These are phyloP conservation scores for Laburnicola sp. DNA, from an alignment of 2,329 filamentous ascomycete species.

Conservation along the genomic window DNA sequence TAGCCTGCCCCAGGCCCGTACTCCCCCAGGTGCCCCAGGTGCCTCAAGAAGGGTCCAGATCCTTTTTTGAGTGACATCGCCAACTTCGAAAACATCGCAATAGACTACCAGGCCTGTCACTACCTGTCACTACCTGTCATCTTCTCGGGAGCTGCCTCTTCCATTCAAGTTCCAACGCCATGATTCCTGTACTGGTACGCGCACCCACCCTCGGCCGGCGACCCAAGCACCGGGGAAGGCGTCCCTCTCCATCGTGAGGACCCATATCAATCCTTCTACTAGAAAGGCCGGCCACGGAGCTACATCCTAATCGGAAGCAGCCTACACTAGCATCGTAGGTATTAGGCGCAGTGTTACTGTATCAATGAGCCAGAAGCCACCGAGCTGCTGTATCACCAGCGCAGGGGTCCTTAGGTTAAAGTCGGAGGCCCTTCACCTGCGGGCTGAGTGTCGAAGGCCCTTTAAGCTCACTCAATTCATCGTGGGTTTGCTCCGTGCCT, in stretches of 20 bases:
- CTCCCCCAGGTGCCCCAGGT: constrained; percentile 30
- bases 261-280: constrained; percentile 36
- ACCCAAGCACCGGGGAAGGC: constrained; percentile 14
- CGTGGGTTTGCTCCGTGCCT: constrained; percentile 26
- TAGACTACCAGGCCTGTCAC: not conserved
- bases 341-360: constrained; percentile 39
- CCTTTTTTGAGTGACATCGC: constrained; percentile 23
- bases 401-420: constrained; percentile 34
- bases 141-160: not conserved
- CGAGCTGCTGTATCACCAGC: constrained; percentile 38
- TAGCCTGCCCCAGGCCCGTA: constrained; percentile 31
- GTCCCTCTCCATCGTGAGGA: constrained; percentile 15
- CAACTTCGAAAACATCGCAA: not conserved
- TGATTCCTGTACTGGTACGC: not conserved
- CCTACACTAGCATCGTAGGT: constrained; percentile 25
- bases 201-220: not conserved
- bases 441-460: constrained; percentile 21
- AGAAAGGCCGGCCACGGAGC: constrained; percentile 39
- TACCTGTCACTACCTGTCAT: not conserved
- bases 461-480: constrained; percentile 27
- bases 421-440: constrained; percentile 24
- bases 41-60: constrained; percentile 32
- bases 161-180: not conserved
- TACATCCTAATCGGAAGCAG: constrained; percentile 19
- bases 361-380: constrained; percentile 37